Base-by-base conservation (phyloP, 108 stramenopile species). In the Stephanodiscus triporus region DNA sequence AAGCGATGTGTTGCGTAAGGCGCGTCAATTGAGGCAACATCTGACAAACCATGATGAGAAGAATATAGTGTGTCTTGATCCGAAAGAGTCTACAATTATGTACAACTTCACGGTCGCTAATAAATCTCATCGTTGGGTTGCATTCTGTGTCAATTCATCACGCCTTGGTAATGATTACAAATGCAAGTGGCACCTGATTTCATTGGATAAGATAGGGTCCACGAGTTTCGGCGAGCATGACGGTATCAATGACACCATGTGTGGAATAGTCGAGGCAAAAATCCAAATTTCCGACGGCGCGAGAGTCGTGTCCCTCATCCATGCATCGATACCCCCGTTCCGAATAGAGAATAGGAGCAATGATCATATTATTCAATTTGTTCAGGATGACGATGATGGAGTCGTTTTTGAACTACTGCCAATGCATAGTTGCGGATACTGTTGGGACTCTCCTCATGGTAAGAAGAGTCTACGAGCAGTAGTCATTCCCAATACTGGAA, bases 361-460 rank as follows among this genome's bases (percentile, higher is more conserved):
- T 24, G 45, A 67, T 17, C 77, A 79, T 23, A 64, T 63, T 36
- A 4, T 83, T 29, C 72, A 75, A 58, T 78, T 83, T 63, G 67
- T 64, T 20, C 82, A 83, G 53, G 67, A 79, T 27, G 82, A 83
- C 37, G 62, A 63, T 43, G 76, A 76, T 65, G 77, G 63, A n/a
- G 51, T 72, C 45, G 61, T 79, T 30, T 79, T 83, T 51, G 81
- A 78, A 24, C 72, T 82, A 8, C 72, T 66, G 34, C 81, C 81
- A 43, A 78, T 82, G 81, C 67, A 73, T 36, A 74, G 68, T 26
- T 78, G 81, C 59, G 75, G 75, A 16, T 82, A 66, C 43, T 66
- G 73, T 11, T 82, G 81, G 81, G 80, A 81, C 59, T 69, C 22
- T 11, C 78, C 78, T 14, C 63, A 71, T 22, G 78, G 78, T 17